These are phyloP conservation scores for Boletus smithii DNA, from an alignment of 1,284 basidiomycete genomes.

Conservation along the genomic window DNA sequence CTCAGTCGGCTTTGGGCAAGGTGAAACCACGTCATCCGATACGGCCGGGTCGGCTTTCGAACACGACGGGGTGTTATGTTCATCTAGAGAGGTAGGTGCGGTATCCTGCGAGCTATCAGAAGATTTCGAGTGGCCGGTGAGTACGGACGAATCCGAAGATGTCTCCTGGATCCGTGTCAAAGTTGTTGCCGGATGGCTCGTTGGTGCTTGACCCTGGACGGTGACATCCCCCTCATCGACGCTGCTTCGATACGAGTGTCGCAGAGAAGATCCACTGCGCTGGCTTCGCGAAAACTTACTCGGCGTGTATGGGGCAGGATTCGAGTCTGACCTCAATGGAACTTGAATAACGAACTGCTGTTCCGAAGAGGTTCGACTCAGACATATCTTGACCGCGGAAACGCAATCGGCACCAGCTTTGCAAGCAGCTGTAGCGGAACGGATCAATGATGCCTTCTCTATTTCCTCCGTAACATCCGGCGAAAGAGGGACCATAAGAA, in stretches of 20 bases:
- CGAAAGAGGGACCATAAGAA: constrained; percentile 54
- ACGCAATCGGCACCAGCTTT: constrained; percentile 89
- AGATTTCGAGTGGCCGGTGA: constrained; percentile 39
- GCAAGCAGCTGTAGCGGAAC: constrained; percentile 82
- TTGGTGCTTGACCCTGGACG: constrained; percentile 44
- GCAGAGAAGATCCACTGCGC: constrained; percentile 33
- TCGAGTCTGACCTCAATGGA: constrained; percentile 47
- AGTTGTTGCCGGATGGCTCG: constrained; percentile 25
- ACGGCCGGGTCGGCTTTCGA: constrained; percentile 7
- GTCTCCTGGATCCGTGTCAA: constrained; percentile 28
- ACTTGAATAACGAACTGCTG: constrained; percentile 63
- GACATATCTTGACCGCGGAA: constrained; percentile 74
- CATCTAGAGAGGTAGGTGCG: constrained; percentile 46
- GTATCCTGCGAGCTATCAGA: constrained; percentile 46
- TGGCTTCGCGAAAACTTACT: constrained; percentile 43
- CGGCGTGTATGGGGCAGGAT: constrained; percentile 43
- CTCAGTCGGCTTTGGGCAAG: constrained; percentile 48
- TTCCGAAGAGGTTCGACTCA: constrained; percentile 59
- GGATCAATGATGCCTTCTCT: constrained; percentile 73
- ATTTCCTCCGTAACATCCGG: constrained; percentile 70
- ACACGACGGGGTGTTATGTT: constrained; percentile 35
- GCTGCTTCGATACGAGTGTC: constrained; percentile 28
- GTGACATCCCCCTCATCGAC: constrained; percentile 55
- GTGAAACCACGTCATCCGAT: constrained; percentile 27
- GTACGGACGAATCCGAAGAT: constrained; percentile 33